Evolutionary conservation across 805 yeast species (phyloP), one percentile per base, ranked within the genome.

Genomic region (Candida jianshihensis): DNA sequence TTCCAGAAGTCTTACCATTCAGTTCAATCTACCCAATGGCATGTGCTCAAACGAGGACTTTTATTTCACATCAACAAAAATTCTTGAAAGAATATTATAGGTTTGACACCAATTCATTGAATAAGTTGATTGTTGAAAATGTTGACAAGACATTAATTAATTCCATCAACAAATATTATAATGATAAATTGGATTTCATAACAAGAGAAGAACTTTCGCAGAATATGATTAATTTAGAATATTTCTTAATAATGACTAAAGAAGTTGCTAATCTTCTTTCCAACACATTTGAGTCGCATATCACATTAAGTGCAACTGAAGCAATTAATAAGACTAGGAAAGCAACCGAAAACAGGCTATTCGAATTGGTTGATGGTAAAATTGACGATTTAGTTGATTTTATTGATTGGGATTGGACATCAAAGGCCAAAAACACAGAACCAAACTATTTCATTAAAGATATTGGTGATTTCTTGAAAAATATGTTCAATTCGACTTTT

Each of bases 201-300:
- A 83, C 88, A 43, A 84, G 95, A 53, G 97, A 90, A 58, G 89
- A 87, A 46, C 73, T 87, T 19, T 81, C 96, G 0, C 97, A 92
- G 63, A 85, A 86, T 46, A 68, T 85, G 46, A 81, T 92, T 39
- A 88, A 92, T 56, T 64, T 90, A 49, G 96, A 90, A 54, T 86
- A 84, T 56, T 90, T 89, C 56, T 70, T 84, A 29, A 76, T 70
- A 47, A 86, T 95, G 38, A 73, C 89, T 9, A 66, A 67, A 35
- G 88, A 82, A 54, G 68, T 90, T 33, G 58, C 55, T 53, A 68
- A 40, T 47, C 55, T 40, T 39, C 54, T 43, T 40, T 61, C 45
- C 50, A 51, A 30, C 46, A 56, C 34, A 19, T 70, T 70, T 41
- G 59, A 60, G 36, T 54, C 70, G 38, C 51, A 63, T 40, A 54